Base-by-base conservation (phyloP, 257 asterid species). In the Lithospermum erythrorhizon region DNA sequence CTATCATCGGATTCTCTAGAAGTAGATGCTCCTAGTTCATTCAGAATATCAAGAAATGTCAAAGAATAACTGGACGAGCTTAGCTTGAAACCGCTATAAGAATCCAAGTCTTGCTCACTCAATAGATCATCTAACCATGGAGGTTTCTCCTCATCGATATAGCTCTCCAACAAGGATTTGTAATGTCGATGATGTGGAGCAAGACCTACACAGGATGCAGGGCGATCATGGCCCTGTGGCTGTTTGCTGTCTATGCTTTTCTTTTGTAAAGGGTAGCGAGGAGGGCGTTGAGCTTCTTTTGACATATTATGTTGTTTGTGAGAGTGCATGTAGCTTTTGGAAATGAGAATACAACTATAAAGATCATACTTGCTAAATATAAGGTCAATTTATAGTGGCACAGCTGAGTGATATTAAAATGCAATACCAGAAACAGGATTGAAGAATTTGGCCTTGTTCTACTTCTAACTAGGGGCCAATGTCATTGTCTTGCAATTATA, bases 241-340 rank as follows among this genome's bases (percentile, higher is more conserved):
- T 27, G 68, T 37, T 41, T 9, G 61, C 65, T 66, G 37, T 61
- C 22, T 24, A 73, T 23, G 9, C 65, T 41, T 75, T 83, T 87
- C 81, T 81, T 87, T 66, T 79, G 95, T 72, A 78, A 81, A 64
- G 96, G 96, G 73, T 89, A 85, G 10, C 94, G 94, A 48, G 94
- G 96, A n/a, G 94, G 94, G 66, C 82, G 96, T 27, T 82, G 94
- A 63, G 90, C 79, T 66, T 80, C 90, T 73, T 82, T 81, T 51
- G 91, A 83, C 96, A 85, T 85, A 45, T 55, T 68, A 79, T 64
- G 23, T 5, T 3, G 16, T 6, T 8, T 41, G 3, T 41, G 3
- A 14, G 49, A 41, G 17, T 11, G 49, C 49, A 41, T 11, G 45
- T 35, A 35, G 45, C 45, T 35, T 41, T 41, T 41, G 18, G 18